Conservation (phyloP, 192 early-diverging fungal species). For the Backusella macrospora region DNA sequence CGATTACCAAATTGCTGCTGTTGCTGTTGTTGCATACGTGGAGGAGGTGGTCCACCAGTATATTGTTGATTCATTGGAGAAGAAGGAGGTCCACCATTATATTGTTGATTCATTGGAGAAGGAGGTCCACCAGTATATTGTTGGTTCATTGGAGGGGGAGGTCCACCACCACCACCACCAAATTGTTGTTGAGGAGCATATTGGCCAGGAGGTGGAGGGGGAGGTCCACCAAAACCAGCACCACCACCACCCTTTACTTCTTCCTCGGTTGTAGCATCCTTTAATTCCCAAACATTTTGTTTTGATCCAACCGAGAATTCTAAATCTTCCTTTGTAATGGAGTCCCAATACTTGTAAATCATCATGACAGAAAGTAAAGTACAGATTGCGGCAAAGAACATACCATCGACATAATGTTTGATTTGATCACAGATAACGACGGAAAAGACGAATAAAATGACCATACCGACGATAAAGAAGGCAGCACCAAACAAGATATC, state of each 20-base stretch:
- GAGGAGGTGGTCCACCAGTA: background rate
- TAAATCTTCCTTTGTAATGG: conserved; percentile 90
- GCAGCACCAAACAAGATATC: conserved; percentile 79
- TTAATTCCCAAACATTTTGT: conserved; percentile 83
- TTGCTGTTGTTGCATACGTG: background rate
- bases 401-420: conserved; percentile 88
- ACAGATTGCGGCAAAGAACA: conserved; percentile 85
- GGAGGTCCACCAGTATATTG: background rate
- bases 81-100: too few species aligned
- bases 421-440: conserved; percentile 71
- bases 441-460: conserved; percentile 72
- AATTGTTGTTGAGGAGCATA: conserved; percentile 3
- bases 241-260: conserved; percentile 25
- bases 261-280: conserved; percentile 66
- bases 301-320: conserved; percentile 88
- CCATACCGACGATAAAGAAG: conserved; percentile 78
- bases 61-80: background rate
- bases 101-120: too few species aligned
- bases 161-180: conserved; percentile 24
- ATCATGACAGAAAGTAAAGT: conserved; percentile 88
- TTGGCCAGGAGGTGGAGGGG: background rate
- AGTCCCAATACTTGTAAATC: conserved; percentile 96
- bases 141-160: conserved; percentile 1
- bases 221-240: background rate
- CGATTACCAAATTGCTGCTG: background rate